A percentile compares a stretch with the other conserved stretches of the same genome.
Conservation (phyloP, 2,329 filamentous ascomycete genomes). For the Cordyceps tenuipes region DNA sequence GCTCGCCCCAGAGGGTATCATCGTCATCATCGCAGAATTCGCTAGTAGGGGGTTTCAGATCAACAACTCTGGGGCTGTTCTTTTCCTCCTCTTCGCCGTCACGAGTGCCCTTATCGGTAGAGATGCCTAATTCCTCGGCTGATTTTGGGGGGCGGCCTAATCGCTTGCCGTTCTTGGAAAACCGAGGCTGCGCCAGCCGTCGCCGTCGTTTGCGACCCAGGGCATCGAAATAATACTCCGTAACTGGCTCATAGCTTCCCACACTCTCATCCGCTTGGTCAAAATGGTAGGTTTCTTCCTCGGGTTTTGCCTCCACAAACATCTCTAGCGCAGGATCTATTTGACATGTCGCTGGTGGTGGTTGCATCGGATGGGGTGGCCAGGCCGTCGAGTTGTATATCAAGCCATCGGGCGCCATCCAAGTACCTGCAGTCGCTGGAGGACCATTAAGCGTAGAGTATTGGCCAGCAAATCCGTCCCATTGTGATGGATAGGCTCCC, state of each 20-base stretch:
- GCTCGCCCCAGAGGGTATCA: constrained; percentile 5
- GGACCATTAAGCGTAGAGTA: background rate
- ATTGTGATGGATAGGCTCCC: background rate
- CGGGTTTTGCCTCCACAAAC: background rate
- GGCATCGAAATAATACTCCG: background rate
- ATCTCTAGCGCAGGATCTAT: background rate
- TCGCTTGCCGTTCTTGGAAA: constrained; percentile 11
- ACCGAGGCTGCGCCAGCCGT: constrained; percentile 3
- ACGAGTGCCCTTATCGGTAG: background rate
- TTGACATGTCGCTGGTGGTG: background rate
- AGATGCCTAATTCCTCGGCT: background rate
- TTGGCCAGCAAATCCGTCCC: background rate
- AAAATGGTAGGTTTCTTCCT: background rate
- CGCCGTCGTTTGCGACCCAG: constrained; percentile 1
- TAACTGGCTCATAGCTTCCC: background rate
- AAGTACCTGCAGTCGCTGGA: background rate
- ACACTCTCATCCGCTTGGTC: background rate
- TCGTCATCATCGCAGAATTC: constrained; percentile 4
- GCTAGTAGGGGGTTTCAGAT: background rate
- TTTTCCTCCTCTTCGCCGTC: constrained; percentile 8
- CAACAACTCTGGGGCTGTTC: background rate
- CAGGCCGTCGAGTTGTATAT: background rate
- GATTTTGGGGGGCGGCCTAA: constrained; percentile 7
- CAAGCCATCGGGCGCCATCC: background rate
- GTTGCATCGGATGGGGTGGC: background rate